A percentile compares a stretch with the other conserved stretches of the same genome.
phyloP scores from a whole-genome alignment of 2,329 filamentous ascomycete species.

The Pochonia chlamydosporia region DNA sequence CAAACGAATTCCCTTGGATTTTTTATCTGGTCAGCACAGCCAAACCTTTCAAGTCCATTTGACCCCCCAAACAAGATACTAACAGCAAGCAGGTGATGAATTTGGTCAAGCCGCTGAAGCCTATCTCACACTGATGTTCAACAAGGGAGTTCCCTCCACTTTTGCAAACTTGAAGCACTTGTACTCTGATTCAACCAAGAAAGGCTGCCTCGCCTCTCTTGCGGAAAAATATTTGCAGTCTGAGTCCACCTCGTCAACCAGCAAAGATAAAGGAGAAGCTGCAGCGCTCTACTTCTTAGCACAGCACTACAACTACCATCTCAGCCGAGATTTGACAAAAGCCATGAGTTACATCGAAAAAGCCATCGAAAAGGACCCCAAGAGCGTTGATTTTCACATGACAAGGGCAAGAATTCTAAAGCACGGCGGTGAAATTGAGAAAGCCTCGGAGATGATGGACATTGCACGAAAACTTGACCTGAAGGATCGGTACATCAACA shows the following conservation, averaged over 20 bases:
- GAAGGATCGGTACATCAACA: slow-evolving; percentile 96
- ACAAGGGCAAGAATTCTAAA: slow-evolving; percentile 94
- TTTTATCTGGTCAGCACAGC: slow-evolving; percentile 59
- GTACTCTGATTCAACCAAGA: slow-evolving; percentile 74
- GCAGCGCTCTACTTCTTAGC: slow-evolving; percentile 89
- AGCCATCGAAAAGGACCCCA: slow-evolving; percentile 71
- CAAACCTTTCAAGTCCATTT: not conserved
- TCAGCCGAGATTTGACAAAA: slow-evolving; percentile 77
- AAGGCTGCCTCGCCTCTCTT: slow-evolving; percentile 65
- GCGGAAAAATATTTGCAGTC: slow-evolving; percentile 72
- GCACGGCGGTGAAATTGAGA: slow-evolving; percentile 72
- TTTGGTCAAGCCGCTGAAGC: slow-evolving; percentile 72
- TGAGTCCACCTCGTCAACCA: slow-evolving; percentile 41
- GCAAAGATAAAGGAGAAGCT: slow-evolving; percentile 58
- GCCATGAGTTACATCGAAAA: slow-evolving; percentile 79
- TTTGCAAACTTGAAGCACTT: slow-evolving; percentile 96
- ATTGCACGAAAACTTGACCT: slow-evolving; percentile 77
- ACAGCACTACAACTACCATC: slow-evolving; percentile 92
- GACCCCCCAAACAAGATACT: not conserved
- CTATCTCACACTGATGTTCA: slow-evolving; percentile 80
- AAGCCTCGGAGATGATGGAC: slow-evolving; percentile 85
- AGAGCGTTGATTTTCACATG: slow-evolving; percentile 88
- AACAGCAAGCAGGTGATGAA: slow-evolving; percentile 53
- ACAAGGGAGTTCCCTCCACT: slow-evolving; percentile 89
- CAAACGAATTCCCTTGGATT: slow-evolving; percentile 81